Base-by-base conservation (phyloP, 805 yeast genomes). In the Naumovozyma castellii region DNA sequence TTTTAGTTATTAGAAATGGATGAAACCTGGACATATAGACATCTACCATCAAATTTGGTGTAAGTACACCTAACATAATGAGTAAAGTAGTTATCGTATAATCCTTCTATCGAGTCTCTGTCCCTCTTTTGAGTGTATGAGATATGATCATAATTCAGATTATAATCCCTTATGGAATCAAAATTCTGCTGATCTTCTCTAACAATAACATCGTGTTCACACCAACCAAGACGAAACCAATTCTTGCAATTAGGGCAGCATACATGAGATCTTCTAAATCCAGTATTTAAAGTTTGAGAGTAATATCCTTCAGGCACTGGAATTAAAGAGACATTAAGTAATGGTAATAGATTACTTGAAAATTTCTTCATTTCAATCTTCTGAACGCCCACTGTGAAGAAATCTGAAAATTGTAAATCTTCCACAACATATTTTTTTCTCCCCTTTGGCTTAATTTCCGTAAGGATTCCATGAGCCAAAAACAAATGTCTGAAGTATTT, bases 381-480 rank as follows among this genome's bases (percentile, higher is more conserved):
- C 32, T 46, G 47, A 17, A 39, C 30, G n/a, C 34, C 25, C 13
- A 36, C 37, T 15, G 38, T 36, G 28, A 35, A 38, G 22, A 35
- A 36, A n/a, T 36, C 39, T 3, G 36, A 22, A 10, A 38, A 5
- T 18, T 28, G 27, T n/a, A 19, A 18, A 25, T 35, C 19, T 31
- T 36, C 32, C 4, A 32, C 36, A 5, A 16, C 9, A 22, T 22
- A n/a, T 29, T 29, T 29, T 13, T 9, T n/a, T 29, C 15, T 29
- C 8, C 32, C 32, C 15, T 29, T n/a, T 8, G 13, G 32, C 13
- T 29, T 29, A 5, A 29, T 29, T 29, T 29, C 32, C 30, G 54
- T 45, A 32, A 46, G 36, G 8, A 53, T 47, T 1, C 57, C 57
- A 36, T 53, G 57, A 2, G 53, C 52, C 6, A 38, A 38, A 32